Base-by-base conservation (phyloP, 129 eudicot species). In the Tagetes patula region DNA sequence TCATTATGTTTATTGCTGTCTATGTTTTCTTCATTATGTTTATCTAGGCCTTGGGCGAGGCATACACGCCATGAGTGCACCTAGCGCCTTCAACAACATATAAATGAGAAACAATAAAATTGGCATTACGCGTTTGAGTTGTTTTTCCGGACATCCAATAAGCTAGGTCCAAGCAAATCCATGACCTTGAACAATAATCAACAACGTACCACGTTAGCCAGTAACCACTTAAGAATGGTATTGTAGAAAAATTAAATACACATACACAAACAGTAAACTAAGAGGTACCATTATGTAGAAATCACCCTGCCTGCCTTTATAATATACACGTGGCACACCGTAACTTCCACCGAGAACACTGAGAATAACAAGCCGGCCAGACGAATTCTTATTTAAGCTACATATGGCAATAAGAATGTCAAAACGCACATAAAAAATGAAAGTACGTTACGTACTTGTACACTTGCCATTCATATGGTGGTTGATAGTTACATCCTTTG, bases 111-210 rank as follows among this genome's bases (percentile, higher is more conserved):
- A 69, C n/a, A n/a, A 2, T 30, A 11, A 45, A 40, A 37, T 30
- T 34, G 8, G 13, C 68, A 78, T 84, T 72, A 89, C 96, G 84
- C 63, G 74, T 89, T 89, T 8, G 94, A 80, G 73, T 85, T 85
- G 73, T 87, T 89, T 74, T 85, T 89, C 97, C 97, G 89, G 49
- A 87, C 93, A 73, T 89, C 97, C 89, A 88, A 92, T 61, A 92
- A 77, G 81, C 96, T 92, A 58, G 97, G 94, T 68, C 97, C 97
- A 75, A 92, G 91, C 83, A 87, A 87, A 75, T 89, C 96, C 97
- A 92, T 92, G 60, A 92, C 94, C 96, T 92, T 86, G 49, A 72
- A 72, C 70, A 14, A 70, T 38, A 11, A 20, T 45, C 47, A 49
- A 30, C 41, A 20, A 20, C 27, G 27, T 20, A 20, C 27, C 27